Percentiles rank a stretch among this genome's conserved stretches.
Evolutionary conservation across 1,284 basidiomycete genomes (phyloP).

Genomic region (Lentinula novae-zelandiae): DNA sequence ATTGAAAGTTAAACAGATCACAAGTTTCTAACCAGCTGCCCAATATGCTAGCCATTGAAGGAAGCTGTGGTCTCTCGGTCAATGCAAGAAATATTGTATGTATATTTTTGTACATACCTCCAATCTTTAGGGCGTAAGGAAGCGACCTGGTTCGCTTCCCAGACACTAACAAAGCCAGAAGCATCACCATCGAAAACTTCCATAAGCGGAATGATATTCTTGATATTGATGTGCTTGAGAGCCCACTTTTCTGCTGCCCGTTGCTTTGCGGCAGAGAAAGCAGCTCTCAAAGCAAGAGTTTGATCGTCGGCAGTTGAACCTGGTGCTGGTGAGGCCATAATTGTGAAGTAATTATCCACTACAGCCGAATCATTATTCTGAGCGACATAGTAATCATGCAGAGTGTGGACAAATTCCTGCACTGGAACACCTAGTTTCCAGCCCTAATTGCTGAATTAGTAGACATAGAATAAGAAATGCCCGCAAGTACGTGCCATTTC

Average conservation of each 20-base stretch:
- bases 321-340: background rate
- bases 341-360: conserved; percentile 1
- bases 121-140: conserved; percentile 8
- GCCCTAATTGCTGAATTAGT: background rate
- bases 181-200: conserved; percentile 15
- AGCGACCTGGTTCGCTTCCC: conserved; percentile 11
- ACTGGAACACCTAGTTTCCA: conserved; percentile 12
- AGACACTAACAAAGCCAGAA: conserved; percentile 13
- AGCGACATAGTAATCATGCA: conserved; percentile 12
- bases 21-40: conserved; percentile 10
- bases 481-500: conserved; percentile 18
- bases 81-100: background rate
- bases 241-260: conserved; percentile 14
- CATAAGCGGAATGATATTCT: conserved; percentile 5
- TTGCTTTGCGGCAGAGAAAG: conserved; percentile 2
- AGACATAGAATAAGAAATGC: background rate
- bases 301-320: conserved; percentile 2
- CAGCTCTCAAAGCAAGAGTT: background rate
- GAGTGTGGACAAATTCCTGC: conserved; percentile 10
- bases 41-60: conserved; percentile 15
- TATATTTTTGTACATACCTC: conserved; percentile 5
- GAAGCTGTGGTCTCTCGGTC: background rate
- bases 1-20: background rate
- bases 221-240: conserved; percentile 10
- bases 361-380: conserved; percentile 3